Evolutionary conservation across 1,284 basidiomycete genomes (phyloP), one percentile per base, ranked within the genome.

Genomic region (Malassezia yamatoensis): DNA sequence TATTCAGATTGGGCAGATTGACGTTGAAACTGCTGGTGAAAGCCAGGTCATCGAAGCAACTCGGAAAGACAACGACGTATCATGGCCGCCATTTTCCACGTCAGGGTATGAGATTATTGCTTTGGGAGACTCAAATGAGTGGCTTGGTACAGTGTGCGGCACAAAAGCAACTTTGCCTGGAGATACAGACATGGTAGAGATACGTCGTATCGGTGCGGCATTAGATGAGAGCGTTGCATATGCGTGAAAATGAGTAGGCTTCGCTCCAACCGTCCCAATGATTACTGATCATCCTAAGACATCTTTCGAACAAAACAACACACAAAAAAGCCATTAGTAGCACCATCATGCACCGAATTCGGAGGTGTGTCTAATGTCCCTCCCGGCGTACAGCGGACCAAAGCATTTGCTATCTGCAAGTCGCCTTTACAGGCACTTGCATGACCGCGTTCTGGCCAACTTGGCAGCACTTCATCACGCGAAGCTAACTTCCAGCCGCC

Each of bases 261-360:
- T 42, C 41, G 11, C 12, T 42, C 5, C n/a, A 29, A 6, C 41
- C 5, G 2, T 29, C 8, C 18, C 8, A 29, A 29, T 12, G 12
- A 5, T n/a, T 12, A 29, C 10, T 12, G 24, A 29, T 29, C 7
- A 29, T 18, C 20, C 41, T 3, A 4, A 12, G 41, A 18, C 2
- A 11, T 29, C 7, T 29, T 21, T 13, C 59, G 53, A 10, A 64
- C 59, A 36, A 71, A 71, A 40, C 61, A 64, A 33, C 64, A 64
- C 3, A 71, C 64, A 36, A 71, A 71, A 44, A 71, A 71, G 5
- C 68, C 68, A 49, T 69, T 71, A 29, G 64, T 61, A 2, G 57
- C 58, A 11, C 66, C 59, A 1, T 51, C 50, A 38, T 68, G 58
- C 11, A 58, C 51, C 7, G 40, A 43, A 12, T 58, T 58, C 32